Evolutionary conservation across 441 rosid species (phyloP), one percentile per base, ranked within the genome.

Genomic region (Viola pubescens): DNA sequence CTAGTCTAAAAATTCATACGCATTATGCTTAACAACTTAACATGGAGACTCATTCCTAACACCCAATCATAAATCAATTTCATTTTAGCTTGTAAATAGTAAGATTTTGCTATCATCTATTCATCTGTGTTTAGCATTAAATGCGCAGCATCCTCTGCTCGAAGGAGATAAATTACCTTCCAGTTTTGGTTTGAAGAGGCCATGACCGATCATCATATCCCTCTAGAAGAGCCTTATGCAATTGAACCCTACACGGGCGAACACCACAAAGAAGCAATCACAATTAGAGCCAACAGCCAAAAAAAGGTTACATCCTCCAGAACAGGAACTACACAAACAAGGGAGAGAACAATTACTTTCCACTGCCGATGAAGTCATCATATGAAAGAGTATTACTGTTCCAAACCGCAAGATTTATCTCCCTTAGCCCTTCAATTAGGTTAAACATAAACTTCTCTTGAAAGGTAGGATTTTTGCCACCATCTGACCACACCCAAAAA

Each of bases 361-460:
- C 97, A 49, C 67, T 84, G 60, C 98, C 94, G 44, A 89, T 89
- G 68, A 89, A 92, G 65, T 86, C 92, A 63, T 89, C 94, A 1
- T 50, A 56, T 7, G 83, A 66, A 37, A 89, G 45, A 37, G 86
- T 80, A 62, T 89, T 92, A 78, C 92, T 89, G 76, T 92, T 92
- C 98, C 97, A 92, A 12, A 89, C 94, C 16, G 59, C 63, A 9
- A 84, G 41, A 53, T 70, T 75, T 42, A 89, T 10, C 70, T 87
- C 96, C 73, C 88, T 84, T 43, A 88, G 82, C 14, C 97, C 96
- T 76, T 90, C 96, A 63, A 94, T 79, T 68, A 94, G 56, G 37
- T 80, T 73, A 65, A 86, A 79, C 55, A 80, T 77, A 68, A 89
- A 89, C 78, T 86, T 94, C 79, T 94, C 97, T 75, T 94, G 95